Evolutionary conservation across 225 moss, liverwort and hornwort genomes (phyloP).

Genomic region (Sphagnum contortum): DNA sequence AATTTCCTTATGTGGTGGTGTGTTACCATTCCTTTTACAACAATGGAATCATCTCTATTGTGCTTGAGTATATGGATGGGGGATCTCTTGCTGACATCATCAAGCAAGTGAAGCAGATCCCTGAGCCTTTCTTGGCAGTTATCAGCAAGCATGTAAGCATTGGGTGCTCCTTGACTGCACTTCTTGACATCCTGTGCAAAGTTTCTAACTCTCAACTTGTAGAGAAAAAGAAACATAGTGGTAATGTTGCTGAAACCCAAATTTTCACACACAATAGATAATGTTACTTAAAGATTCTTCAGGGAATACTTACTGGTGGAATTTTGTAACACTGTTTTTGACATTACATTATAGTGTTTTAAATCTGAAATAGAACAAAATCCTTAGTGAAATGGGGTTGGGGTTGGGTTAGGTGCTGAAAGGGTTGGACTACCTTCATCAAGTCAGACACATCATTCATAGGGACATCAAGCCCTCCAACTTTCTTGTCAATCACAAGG

Average conservation of each 20-base stretch:
- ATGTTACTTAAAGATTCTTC: no score
- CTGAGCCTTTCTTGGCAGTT: conserved; percentile 64
- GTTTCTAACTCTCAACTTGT: no score
- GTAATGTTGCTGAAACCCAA: no score
- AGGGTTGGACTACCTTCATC: conserved; percentile 67
- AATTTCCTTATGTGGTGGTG: conserved; percentile 57
- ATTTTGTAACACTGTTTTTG: no score
- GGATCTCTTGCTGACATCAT: conserved; percentile 69
- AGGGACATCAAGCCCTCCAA: conserved; percentile 82
- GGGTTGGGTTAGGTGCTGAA: conserved; percentile 41
- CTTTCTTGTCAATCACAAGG: conserved; percentile 59
- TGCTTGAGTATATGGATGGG: conserved; percentile 79
- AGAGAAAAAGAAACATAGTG: no score
- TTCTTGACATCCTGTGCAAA: no score
- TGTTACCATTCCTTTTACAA: conserved; percentile 72
- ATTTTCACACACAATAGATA: no score
- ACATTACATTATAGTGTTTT: no score
- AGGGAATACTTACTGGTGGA: no score
- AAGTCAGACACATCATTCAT: conserved; percentile 65
- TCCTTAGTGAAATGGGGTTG: not conserved
- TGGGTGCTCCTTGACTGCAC: no score
- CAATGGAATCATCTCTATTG: conserved; percentile 74
- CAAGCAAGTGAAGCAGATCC: conserved; percentile 48
- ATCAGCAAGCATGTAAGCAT: conserved; percentile 57
- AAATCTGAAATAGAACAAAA: no score